A percentile compares a stretch with the other conserved stretches of the same genome.
Conservation (phyloP, 495 filamentous ascomycete species). For the Aspergillus cristatus region DNA sequence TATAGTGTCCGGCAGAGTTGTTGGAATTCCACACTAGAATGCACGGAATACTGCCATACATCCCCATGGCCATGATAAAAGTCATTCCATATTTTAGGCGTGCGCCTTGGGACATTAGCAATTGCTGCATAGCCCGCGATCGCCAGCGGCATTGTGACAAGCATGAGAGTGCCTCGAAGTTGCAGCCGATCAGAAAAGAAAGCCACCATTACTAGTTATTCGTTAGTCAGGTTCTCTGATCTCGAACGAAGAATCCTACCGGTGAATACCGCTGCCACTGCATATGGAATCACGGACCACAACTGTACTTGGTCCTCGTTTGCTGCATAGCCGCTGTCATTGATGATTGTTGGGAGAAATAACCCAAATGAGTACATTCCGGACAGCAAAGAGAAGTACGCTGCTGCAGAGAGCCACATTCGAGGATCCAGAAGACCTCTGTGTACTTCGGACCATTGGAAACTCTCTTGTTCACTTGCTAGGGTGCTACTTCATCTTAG, state of each 20-base stretch:
- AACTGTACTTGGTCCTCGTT: conserved; percentile 63
- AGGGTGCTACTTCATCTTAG: conserved; percentile 11
- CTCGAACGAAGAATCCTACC: conserved; percentile 44
- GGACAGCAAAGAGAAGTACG: conserved; percentile 36
- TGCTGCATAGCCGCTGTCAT: conserved; percentile 53
- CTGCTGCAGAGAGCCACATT: conserved; percentile 34
- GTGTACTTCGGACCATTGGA: conserved; percentile 35
- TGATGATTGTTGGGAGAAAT: conserved; percentile 69
- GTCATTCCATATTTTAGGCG: conserved; percentile 49
- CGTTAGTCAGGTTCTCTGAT: neutral
- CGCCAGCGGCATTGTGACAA: conserved; percentile 38
- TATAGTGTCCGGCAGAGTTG: conserved; percentile 54
- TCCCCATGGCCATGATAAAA: conserved; percentile 44
- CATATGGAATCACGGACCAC: conserved; percentile 82
- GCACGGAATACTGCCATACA: conserved; percentile 41
- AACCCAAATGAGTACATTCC: conserved; percentile 37
- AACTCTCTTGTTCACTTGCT: conserved; percentile 21
- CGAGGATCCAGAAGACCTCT: conserved; percentile 26
- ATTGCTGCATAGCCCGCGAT: conserved; percentile 43
- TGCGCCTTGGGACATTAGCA: conserved; percentile 29
- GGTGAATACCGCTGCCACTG: conserved; percentile 68
- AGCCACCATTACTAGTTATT: conserved; percentile 26
- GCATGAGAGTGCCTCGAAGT: conserved; percentile 38
- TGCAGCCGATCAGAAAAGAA: conserved; percentile 37
- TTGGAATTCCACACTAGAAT: conserved; percentile 49